These are phyloP conservation scores for Perkinsus marinus DNA, from an alignment of 169 alveolate genomes.

Conservation along the genomic window DNA sequence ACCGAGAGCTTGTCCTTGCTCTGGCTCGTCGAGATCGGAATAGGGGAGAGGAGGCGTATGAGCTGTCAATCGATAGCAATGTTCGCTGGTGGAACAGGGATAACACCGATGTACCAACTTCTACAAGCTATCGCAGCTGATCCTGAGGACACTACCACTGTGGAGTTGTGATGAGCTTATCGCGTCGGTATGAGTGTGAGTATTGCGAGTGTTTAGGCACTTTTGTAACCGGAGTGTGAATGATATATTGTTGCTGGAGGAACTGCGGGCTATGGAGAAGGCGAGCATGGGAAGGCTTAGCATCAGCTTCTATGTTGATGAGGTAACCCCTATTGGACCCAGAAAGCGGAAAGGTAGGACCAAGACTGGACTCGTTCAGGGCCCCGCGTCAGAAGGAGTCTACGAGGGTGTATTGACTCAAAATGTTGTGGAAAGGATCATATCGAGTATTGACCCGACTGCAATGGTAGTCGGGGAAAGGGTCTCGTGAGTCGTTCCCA, in stretches of 20 bases:
- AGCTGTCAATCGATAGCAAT: background rate
- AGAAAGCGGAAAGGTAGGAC: too few species aligned
- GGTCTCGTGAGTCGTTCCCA: background rate
- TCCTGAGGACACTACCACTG: background rate
- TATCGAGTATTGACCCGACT: background rate
- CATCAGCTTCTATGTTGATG: background rate
- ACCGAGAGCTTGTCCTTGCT: background rate
- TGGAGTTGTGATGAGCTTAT: background rate
- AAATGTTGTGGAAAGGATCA: background rate
- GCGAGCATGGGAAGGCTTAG: background rate
- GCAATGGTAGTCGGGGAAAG: background rate
- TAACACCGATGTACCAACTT: background rate
- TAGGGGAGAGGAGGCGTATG: background rate
- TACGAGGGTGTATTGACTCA: background rate
- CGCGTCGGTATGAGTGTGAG: background rate
- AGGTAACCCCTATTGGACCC: background rate
- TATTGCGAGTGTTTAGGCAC: background rate
- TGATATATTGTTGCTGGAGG: background rate
- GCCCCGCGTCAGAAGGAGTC: background rate
- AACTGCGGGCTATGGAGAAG: background rate
- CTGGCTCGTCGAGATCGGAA: background rate
- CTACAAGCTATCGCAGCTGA: background rate
- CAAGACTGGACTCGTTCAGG: background rate
- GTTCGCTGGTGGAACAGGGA: background rate
- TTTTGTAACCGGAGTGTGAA: background rate